Evolutionary conservation across 495 filamentous ascomycete species (phyloP).

Genomic region (Tetracladium marchalianum): DNA sequence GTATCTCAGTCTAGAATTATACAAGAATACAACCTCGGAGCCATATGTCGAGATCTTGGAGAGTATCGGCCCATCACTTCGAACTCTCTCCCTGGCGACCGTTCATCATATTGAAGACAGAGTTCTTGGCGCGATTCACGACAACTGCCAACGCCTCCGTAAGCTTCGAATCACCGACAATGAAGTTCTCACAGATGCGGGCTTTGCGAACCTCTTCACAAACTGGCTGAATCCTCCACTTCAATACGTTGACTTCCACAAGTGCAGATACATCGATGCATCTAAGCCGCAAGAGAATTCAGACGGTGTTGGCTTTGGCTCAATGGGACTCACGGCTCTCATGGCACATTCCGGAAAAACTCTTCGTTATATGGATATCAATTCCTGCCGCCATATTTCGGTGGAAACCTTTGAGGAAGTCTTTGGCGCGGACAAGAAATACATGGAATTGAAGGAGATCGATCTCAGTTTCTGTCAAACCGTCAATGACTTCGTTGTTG

Average conservation of each 20-base stretch:
- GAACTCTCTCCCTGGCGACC: constrained; percentile 61
- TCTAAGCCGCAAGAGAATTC: constrained; percentile 41
- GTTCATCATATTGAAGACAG: constrained; percentile 48
- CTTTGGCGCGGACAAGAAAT: constrained; percentile 51
- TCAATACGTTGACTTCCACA: constrained; percentile 57
- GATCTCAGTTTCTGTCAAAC: constrained; percentile 70
- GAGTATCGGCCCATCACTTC: constrained; percentile 47
- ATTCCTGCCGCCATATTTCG: constrained; percentile 70
- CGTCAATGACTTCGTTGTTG: constrained; percentile 65
- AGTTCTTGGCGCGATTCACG: constrained; percentile 55
- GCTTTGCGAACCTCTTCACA: constrained; percentile 58
- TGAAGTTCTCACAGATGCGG: constrained; percentile 61
- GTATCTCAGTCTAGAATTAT: constrained; percentile 62
- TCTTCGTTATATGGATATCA: constrained; percentile 56
- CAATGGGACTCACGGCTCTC: constrained; percentile 60
- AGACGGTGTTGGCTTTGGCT: constrained; percentile 58
- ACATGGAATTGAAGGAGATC: constrained; percentile 55
- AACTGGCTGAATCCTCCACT: constrained; percentile 66
- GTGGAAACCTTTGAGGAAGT: constrained; percentile 56
- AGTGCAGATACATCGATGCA: constrained; percentile 64
- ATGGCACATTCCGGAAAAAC: constrained; percentile 71
- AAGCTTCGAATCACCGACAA: constrained; percentile 76
- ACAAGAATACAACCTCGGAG: constrained; percentile 41
- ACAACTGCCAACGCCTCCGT: constrained; percentile 50
- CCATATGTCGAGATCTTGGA: constrained; percentile 50